Evolutionary conservation across 2,329 filamentous ascomycete genomes (phyloP), one percentile per base, ranked within the genome.

Genomic region (Drechslerella dactyloides): DNA sequence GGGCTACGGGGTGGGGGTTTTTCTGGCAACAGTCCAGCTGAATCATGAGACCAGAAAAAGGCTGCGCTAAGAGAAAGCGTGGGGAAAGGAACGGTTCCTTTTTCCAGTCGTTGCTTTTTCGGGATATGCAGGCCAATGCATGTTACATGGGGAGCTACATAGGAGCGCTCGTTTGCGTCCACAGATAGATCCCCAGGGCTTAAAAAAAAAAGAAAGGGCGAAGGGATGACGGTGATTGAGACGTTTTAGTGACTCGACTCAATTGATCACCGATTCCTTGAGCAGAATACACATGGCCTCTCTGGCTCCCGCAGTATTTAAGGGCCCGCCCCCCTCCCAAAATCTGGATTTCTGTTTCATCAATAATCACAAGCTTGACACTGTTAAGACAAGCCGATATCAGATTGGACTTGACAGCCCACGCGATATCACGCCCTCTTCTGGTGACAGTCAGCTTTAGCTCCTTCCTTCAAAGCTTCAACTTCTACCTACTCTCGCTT

Each of bases 41-140:
- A 70, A 70, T 70, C 66, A 70, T 70, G 66, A 60, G 66, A 70
- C 66, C 59, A 70, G 48, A 53, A 51, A 50, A 57, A 51, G 62
- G 64, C 42, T 58, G 62, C 65, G 40, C 66, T 70, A 69, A 48
- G 37, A 53, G 27, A 54, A 50, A 70, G 66, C 66, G 66, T 70
- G 66, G 66, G 66, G 66, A 70, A 69, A 44, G 51, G 37, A 62
- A 70, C 66, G 59, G 53, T 64, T 70, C 59, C 58, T 63, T 69
- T 69, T 68, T 42, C 37, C 44, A 19, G 19, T 48, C 6, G 62
- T 69, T 69, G 52, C 53, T 69, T 69, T 69, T 69, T 61, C 53
- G 30, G 27, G 44, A 19, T 58, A 69, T 69, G 64, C 64, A 69
- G 64, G 64, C 64, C 64, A 69, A 69, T 69, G 64, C 64, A 69